Evolutionary conservation across 169 alveolate species (phyloP), one percentile per base, ranked within the genome.

Genomic region (Plasmodium inui): DNA sequence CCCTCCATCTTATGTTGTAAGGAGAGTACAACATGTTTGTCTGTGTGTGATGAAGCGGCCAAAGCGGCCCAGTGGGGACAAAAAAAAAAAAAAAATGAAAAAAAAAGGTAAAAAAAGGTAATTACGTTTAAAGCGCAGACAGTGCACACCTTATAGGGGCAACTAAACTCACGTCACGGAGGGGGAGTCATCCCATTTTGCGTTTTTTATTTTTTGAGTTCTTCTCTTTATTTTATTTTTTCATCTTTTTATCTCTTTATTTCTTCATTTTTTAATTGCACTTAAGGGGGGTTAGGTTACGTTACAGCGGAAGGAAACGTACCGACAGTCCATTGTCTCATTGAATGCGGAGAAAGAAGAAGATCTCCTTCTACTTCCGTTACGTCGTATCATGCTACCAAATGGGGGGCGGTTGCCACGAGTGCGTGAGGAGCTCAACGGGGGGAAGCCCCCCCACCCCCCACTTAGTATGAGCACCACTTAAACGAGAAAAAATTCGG

Each of bases 401-500:
- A 4, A 14, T 0, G 61, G 61, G 61, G 14, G 22, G 22, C 2
- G 61, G 61, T 50, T 50, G 17, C 8, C 61, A 50, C 61, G 17
- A 50, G 61, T 50, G 8, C 22, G 61, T 1, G 61, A 50, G 61
- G 22, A 12, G 22, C 22, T 14, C 61, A 50, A 50, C 6, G 8
- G 61, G 22, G 8, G 9, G 14, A 14, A 3, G 7, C 26, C 22
- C 19, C 61, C 61, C 22, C 19, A 19, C 61, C 0, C 19, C 3
- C 6, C 34, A 12, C 5, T 17, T n/a, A 3, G 12, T 83, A 61
- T 83, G 53, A 30, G 6, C 32, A 46, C 10, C 39, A 12, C 8
- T 76, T 32, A 86, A 85, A 85, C 84, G 78, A 85, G 50, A 46
- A 78, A 86, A 30, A 86, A 61, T 2, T 86, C 93, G 34, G 88